A percentile compares a stretch with the other conserved stretches of the same genome.
Evolutionary conservation across 441 rosid genomes (phyloP).

Genomic region (Erodium chrysanthum): DNA sequence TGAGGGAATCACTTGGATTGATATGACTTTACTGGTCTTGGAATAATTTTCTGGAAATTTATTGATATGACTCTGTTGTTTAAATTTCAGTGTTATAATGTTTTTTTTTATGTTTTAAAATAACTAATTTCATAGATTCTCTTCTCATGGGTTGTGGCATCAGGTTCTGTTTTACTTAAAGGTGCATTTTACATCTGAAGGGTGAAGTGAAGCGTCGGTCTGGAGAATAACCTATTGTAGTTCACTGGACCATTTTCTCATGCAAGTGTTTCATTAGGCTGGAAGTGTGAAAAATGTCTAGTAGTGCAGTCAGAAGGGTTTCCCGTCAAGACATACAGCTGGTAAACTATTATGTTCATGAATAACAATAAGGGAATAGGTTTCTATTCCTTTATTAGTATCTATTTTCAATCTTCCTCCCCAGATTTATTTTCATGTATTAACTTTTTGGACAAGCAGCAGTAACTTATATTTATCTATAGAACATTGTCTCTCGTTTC

Average conservation of each 20-base stretch:
- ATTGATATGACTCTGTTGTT: not conserved
- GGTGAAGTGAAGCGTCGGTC: not conserved
- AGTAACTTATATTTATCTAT: not conserved
- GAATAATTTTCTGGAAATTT: not conserved
- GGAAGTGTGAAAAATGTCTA: slow-evolving; percentile 51
- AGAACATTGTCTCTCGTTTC: not conserved
- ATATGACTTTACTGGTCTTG: slow-evolving; percentile 5
- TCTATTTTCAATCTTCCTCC: not conserved
- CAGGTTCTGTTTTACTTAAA: not conserved
- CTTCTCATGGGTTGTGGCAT: not conserved
- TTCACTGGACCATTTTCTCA: not conserved
- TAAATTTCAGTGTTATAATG: not conserved
- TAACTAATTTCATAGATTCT: not conserved
- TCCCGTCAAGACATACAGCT: slow-evolving; percentile 82
- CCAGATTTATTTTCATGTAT: not conserved
- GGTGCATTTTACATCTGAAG: not conserved
- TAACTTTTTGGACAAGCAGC: not conserved
- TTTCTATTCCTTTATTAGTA: not conserved
- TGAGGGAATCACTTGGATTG: not conserved
- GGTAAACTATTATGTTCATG: slow-evolving; percentile 18
- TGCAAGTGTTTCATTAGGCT: not conserved
- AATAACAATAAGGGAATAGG: not conserved
- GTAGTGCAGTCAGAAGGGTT: slow-evolving; percentile 62
- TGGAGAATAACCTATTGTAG: slow-evolving; percentile 2
- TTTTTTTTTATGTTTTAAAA: not conserved